A percentile compares a stretch with the other conserved stretches of the same genome.
Evolutionary conservation across 345 rosid genomes (phyloP).

Genomic region (Psidium guajava): DNA sequence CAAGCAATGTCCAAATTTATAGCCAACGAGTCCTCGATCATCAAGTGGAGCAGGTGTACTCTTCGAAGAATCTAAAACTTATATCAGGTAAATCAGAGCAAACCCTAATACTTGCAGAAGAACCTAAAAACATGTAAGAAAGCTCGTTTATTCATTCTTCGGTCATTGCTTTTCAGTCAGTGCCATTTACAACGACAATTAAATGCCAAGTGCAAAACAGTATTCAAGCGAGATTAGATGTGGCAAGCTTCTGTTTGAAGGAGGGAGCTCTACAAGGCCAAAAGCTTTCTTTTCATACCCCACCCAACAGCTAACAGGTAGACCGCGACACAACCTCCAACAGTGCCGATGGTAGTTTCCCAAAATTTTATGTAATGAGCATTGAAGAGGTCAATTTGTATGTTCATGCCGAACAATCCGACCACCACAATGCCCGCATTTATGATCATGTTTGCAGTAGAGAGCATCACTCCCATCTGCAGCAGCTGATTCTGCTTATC

Average conservation of each 20-base stretch:
- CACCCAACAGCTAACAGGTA: constrained; percentile 25
- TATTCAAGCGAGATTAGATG: not conserved
- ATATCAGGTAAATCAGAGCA: not conserved
- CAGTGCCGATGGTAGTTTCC: constrained; percentile 20
- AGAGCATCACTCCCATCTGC: constrained; percentile 44
- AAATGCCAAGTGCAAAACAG: not conserved
- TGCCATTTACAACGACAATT: not conserved
- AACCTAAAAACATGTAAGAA: not conserved
- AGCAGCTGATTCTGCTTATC: constrained; percentile 42
- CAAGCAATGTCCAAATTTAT: not conserved
- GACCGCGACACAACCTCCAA: constrained; percentile 18
- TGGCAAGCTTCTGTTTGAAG: not conserved
- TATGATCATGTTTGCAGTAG: constrained; percentile 31
- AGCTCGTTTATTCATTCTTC: not conserved
- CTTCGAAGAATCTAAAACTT: not conserved
- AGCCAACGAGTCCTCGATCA: not conserved
- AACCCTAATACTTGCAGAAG: not conserved
- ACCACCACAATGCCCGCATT: constrained; percentile 37
- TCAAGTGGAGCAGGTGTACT: not conserved
- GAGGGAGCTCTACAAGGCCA: constrained; percentile 14
- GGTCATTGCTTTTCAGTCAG: not conserved
- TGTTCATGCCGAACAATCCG: constrained; percentile 45
- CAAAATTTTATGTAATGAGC: constrained; percentile 17
- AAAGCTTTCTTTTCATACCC: constrained; percentile 28
- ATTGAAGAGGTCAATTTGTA: constrained; percentile 16